These are phyloP conservation scores for Dioscorea alata DNA, from an alignment of 106 monocot genomes.

Conservation along the genomic window DNA sequence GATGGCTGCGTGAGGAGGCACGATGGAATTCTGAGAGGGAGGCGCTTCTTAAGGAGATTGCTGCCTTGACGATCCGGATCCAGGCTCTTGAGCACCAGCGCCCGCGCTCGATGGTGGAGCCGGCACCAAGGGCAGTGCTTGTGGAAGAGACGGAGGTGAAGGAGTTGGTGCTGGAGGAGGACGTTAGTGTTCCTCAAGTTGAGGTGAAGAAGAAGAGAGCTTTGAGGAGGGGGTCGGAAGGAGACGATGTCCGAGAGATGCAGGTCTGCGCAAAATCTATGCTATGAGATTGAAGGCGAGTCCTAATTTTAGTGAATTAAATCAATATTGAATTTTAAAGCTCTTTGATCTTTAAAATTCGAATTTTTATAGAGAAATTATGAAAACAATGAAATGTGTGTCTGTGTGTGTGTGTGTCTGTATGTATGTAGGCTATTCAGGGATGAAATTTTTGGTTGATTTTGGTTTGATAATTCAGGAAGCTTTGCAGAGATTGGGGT, in stretches of 20 bases:
- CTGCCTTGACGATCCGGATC: constrained; percentile 35
- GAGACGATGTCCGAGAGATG: constrained; percentile 80
- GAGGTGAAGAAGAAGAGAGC: constrained; percentile 20
- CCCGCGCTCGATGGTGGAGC: constrained; percentile 4
- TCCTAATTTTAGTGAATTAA: background rate
- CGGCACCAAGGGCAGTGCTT: constrained; percentile 13
- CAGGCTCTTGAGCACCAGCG: constrained; percentile 33
- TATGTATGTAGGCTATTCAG: no score
- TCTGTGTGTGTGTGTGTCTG: no score
- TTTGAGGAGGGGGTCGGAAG: constrained; percentile 71
- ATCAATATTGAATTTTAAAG: background rate
- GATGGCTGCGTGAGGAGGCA: constrained; percentile 82
- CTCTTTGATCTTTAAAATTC: no score
- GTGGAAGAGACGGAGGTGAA: constrained; percentile 63
- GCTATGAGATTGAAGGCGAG: constrained; percentile 6
- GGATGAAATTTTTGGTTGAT: no score
- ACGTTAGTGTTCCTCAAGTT: constrained; percentile 18
- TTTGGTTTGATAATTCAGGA: constrained; percentile 43
- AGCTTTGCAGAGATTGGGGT: constrained; percentile 81
- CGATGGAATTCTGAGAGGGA: constrained; percentile 75
- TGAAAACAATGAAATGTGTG: no score
- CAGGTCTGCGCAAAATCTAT: constrained; percentile 45
- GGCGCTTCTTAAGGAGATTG: constrained; percentile 56
- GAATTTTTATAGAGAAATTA: no score
- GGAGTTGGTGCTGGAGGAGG: constrained; percentile 52